Evolutionary conservation across 192 early-diverging fungal species (phyloP), one percentile per base, ranked within the genome.

Genomic region (Coemansia sp.): DNA sequence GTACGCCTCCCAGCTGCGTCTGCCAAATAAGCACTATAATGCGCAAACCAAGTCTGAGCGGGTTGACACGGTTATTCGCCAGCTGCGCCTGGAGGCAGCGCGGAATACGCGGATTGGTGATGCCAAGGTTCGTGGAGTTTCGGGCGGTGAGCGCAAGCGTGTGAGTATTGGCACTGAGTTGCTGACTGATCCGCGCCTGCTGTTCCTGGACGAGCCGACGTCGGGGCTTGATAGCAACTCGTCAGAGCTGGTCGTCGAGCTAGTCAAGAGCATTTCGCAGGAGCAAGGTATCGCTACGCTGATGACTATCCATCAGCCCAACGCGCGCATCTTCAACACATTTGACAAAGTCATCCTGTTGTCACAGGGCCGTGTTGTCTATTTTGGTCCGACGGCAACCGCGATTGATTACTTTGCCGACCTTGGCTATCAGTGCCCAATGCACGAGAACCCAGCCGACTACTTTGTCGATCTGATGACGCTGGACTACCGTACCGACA

Each of bases 271-370:
- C 53, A 76, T 93, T 22, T 86, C 89, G 2, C 70, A 81, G 39
- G 75, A 79, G 27, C 75, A 80, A 11, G 72, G 83, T 27, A 88
- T 87, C 23, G 90, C 91, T 6, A 85, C 94, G 8, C 77, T 97
- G 19, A 89, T 93, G 73, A 93, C 90, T 6, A 93, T 97, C 62
- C 95, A 97, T 69, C 94, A 96, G 73, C 95, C 95, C 19, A 84
- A 86, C 43, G 89, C 88, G 4, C 87, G 92, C 56, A 85, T 93
- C 49, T 95, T 89, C 77, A 81, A 83, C 17, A 78, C 90, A 23
- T 95, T 96, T 74, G 91, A 95, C 81, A 85, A 90, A 59, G 85
- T 94, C 4, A 83, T 93, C 29, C 66, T 95, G 48, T 67, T 94
- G 39, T 81, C 87, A 51, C 83, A 78, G 19, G 93, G 93, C 12